A percentile compares a stretch with the other conserved stretches of the same genome.
Conservation (phyloP, 371 early-diverging fungal species). For the Mortierella sp. region DNA sequence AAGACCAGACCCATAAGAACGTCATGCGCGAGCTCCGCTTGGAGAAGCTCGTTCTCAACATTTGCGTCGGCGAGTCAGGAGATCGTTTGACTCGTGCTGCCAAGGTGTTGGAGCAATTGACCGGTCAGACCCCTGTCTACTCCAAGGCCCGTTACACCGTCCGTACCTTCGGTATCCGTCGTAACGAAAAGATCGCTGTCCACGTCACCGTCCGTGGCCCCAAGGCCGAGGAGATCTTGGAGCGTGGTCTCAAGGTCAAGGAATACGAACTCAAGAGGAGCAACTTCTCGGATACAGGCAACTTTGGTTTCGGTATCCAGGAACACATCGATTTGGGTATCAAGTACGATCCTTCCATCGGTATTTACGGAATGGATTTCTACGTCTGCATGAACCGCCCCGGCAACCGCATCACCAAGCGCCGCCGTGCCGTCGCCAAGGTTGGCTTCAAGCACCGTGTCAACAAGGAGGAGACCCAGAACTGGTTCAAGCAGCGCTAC, state of each 20-base stretch:
- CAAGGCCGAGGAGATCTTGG: constrained; percentile 93
- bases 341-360: constrained; percentile 99
- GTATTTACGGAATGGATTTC: constrained; percentile 90
- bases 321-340: constrained; percentile 99
- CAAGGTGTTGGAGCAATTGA: constrained; percentile 99
- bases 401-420: constrained; percentile 96
- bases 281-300: constrained; percentile 99
- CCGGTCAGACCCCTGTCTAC: constrained; percentile 99
- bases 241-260: constrained; percentile 99
- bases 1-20: constrained; percentile 61
- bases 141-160: constrained; percentile 99
- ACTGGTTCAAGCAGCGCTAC: constrained; percentile 84
- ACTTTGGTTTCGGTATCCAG: constrained; percentile 99
- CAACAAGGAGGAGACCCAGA: constrained; percentile 86
- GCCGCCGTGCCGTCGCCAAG: constrained; percentile 90
- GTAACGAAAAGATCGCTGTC: constrained; percentile 99
- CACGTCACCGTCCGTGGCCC: constrained; percentile 99
- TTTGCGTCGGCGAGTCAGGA: constrained; percentile 99
- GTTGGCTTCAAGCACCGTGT: constrained; percentile 97
- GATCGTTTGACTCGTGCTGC: constrained; percentile 99
- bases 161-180: constrained; percentile 99
- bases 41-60: constrained; percentile 99
- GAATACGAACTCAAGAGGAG: constrained; percentile 97
- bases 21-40: constrained; percentile 94
- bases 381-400: constrained; percentile 98